phyloP scores from a whole-genome alignment of 257 asterid species.

The Schizonepeta tenuifolia region DNA sequence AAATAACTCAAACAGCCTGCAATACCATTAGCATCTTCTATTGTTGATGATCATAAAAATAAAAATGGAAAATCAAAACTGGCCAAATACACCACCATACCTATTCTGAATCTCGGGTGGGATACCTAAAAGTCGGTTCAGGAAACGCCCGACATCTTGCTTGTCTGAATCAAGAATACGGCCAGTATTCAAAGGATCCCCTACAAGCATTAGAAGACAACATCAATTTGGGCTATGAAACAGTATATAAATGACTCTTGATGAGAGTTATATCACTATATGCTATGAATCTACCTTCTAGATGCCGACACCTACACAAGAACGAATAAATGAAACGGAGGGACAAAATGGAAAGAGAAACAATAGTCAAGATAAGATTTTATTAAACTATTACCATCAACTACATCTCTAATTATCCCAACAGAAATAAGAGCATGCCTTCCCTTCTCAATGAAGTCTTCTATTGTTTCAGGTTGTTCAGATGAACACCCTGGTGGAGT shows the following conservation, averaged over 20 bases:
- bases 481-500: slow-evolving; percentile 87
- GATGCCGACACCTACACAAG: background rate
- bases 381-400: slow-evolving; percentile 56
- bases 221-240: slow-evolving; percentile 21
- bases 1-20: slow-evolving; percentile 95
- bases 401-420: slow-evolving; percentile 83
- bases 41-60: slow-evolving; percentile 27
- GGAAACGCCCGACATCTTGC: slow-evolving; percentile 98
- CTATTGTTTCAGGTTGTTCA: slow-evolving; percentile 67
- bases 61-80: slow-evolving; percentile 7
- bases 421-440: slow-evolving; percentile 92
- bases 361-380: background rate
- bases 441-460: slow-evolving; percentile 75
- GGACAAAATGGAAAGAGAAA: slow-evolving; percentile 7
- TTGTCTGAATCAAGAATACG: slow-evolving; percentile 91
- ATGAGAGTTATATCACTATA: slow-evolving; percentile 14
- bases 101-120: slow-evolving; percentile 95
- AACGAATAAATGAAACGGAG: slow-evolving; percentile 9
- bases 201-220: slow-evolving; percentile 42
- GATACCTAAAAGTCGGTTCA: slow-evolving; percentile 91
- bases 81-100: slow-evolving; percentile 45
- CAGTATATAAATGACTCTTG: slow-evolving; percentile 19
- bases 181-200: slow-evolving; percentile 79
- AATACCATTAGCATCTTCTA: slow-evolving; percentile 40
- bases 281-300: slow-evolving; percentile 17